These are phyloP conservation scores for Plasmodium vinckei DNA, from an alignment of 169 alveolate species.

Conservation along the genomic window DNA sequence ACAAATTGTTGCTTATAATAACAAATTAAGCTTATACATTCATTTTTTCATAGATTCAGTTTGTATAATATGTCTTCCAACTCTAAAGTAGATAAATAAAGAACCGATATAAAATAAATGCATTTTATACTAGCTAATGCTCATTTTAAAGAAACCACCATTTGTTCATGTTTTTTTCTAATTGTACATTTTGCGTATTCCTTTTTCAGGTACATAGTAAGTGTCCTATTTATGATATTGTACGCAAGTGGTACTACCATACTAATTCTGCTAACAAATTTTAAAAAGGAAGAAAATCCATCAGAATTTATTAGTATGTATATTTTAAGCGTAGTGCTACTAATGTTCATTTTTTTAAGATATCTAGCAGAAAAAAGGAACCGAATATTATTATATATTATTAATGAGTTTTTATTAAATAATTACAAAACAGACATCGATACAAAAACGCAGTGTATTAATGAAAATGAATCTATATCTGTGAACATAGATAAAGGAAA, in stretches of 20 bases:
- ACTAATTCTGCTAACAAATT: constrained; percentile 13
- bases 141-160: not conserved
- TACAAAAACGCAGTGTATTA: not conserved
- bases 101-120: not conserved
- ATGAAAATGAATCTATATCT: constrained; percentile 56
- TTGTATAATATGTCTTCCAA: constrained; percentile 51
- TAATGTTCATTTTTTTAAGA: constrained; percentile 53
- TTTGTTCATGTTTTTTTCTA: not conserved
- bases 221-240: constrained; percentile 15
- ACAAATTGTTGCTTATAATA: constrained; percentile 13
- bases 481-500: constrained; percentile 32
- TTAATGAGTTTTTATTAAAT: constrained; percentile 42
- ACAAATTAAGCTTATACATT: constrained; percentile 56
- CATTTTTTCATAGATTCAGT: constrained; percentile 71
- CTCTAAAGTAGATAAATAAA: constrained; percentile 31
- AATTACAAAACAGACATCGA: not conserved
- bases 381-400: constrained; percentile 15
- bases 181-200: not conserved
- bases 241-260: constrained; percentile 17
- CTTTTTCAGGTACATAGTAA: constrained; percentile 12
- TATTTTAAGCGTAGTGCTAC: constrained; percentile 29
- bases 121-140: not conserved
- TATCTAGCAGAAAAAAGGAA: constrained; percentile 42
- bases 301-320: constrained; percentile 30
- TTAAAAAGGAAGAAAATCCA: not conserved